phyloP scores from a whole-genome alignment of 2,329 filamentous ascomycete genomes.

The Ceratocystis eucalypticola region DNA sequence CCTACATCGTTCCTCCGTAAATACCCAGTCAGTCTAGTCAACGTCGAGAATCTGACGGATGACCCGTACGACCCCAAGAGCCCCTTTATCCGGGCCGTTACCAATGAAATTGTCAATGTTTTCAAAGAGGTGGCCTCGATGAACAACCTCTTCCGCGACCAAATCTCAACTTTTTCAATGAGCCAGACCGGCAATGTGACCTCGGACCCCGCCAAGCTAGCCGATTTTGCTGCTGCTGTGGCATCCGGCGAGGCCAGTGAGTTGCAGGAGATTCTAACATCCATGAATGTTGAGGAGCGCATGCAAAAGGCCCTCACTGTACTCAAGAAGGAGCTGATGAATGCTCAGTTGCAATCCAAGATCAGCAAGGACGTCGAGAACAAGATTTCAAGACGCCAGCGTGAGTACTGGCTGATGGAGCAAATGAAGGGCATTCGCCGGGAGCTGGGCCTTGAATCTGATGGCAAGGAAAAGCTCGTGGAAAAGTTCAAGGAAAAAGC shows the following conservation, averaged over 20 bases:
- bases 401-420: conserved; percentile 98
- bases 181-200: conserved; percentile 91
- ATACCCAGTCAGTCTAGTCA: conserved; percentile 84
- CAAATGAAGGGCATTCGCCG: conserved; percentile 98
- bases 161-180: conserved; percentile 94
- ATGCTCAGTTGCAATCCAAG: conserved; percentile 90
- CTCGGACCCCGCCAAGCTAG: conserved; percentile 85
- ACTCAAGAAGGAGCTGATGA: conserved; percentile 97
- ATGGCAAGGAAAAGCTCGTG: conserved; percentile 95
- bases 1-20: conserved; percentile 83
- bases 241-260: conserved; percentile 88
- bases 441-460: conserved; percentile 90
- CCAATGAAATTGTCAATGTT: conserved; percentile 95
- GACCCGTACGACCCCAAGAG: conserved; percentile 84
- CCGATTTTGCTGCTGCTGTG: conserved; percentile 92
- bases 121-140: conserved; percentile 93
- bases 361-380: conserved; percentile 95
- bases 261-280: conserved; percentile 79
- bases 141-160: conserved; percentile 90
- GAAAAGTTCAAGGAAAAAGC: conserved; percentile 97
- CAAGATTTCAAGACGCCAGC: conserved; percentile 92
- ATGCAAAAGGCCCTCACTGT: conserved; percentile 84
- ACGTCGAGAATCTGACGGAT: conserved; percentile 84
- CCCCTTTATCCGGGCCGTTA: conserved; percentile 76
- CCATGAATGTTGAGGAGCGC: conserved; percentile 80